phyloP scores from a whole-genome alignment of 1,284 basidiomycete species.

The Ceraceosorus bombacis region DNA sequence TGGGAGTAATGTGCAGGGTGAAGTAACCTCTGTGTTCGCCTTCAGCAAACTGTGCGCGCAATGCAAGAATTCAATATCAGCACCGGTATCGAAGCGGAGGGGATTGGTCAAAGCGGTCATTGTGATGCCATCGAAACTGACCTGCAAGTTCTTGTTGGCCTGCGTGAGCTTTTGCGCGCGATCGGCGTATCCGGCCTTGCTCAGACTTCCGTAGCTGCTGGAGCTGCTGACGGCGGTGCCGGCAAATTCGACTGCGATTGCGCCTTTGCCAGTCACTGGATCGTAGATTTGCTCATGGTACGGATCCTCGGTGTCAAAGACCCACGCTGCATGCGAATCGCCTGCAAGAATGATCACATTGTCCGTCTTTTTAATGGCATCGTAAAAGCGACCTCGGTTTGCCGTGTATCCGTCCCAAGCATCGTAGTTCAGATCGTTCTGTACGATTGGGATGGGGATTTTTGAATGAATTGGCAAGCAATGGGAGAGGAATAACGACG shows the following conservation, averaged over 20 bases:
- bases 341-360: conserved; percentile 56
- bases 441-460: conserved; percentile 33
- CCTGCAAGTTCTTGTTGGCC: conserved; percentile 56
- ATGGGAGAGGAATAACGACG: no score
- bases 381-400: conserved; percentile 58
- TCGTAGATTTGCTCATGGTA: conserved; percentile 52
- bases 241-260: conserved; percentile 61
- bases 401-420: conserved; percentile 62
- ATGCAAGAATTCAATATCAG: no score
- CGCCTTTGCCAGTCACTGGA: conserved; percentile 55
- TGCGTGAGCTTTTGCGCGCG: conserved; percentile 48
- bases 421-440: conserved; percentile 55
- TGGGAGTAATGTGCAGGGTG: conserved; percentile 46
- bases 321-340: conserved; percentile 59
- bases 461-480: no score
- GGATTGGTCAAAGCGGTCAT: no score
- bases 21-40: conserved; percentile 61
- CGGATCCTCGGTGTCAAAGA: conserved; percentile 26
- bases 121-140: no score
- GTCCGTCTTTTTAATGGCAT: conserved; percentile 56
- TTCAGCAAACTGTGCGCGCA: conserved; percentile 55
- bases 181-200: conserved; percentile 52
- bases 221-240: conserved; percentile 60
- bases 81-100: no score
- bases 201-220: conserved; percentile 55